These are phyloP conservation scores for Saccharomyces hybrid DNA, from an alignment of 1,139 yeast genomes.

Conservation along the genomic window DNA sequence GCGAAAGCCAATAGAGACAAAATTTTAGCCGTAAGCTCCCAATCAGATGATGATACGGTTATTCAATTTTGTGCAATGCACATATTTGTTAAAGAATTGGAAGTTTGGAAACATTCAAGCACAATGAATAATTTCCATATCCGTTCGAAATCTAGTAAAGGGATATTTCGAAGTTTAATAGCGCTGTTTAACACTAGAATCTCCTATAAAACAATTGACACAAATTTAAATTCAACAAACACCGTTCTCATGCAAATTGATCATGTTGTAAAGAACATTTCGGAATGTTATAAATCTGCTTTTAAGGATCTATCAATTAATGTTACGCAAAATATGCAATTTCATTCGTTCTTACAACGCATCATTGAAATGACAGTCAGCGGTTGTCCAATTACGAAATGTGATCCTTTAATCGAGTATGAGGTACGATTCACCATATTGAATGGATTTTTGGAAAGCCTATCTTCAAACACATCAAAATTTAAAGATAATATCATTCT, in stretches of 20 bases:
- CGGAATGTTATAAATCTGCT: conserved; percentile 10
- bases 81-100: conserved; percentile 16
- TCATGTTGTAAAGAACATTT: conserved; percentile 11
- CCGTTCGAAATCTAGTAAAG: conserved; percentile 8
- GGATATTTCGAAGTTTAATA: conserved; percentile 9
- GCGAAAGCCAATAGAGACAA: conserved; percentile 53
- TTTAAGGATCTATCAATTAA: background rate
- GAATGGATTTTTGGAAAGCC: conserved; percentile 6
- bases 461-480: conserved; percentile 5
- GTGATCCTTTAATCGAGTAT: background rate
- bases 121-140: conserved; percentile 15
- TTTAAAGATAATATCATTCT: conserved; percentile 4
- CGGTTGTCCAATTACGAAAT: background rate
- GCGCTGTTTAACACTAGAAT: conserved; percentile 18
- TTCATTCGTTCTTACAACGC: conserved; percentile 1
- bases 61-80: conserved; percentile 25
- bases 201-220: conserved; percentile 22
- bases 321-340: conserved; percentile 4
- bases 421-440: conserved; percentile 5
- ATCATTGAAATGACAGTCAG: background rate
- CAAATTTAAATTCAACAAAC: conserved; percentile 13
- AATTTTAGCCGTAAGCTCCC: conserved; percentile 21
- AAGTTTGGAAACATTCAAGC: conserved; percentile 20
- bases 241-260: conserved; percentile 19
- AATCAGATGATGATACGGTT: background rate